These are phyloP conservation scores for Hemerocallis citrina DNA, from an alignment of 106 monocot genomes.

Conservation along the genomic window DNA sequence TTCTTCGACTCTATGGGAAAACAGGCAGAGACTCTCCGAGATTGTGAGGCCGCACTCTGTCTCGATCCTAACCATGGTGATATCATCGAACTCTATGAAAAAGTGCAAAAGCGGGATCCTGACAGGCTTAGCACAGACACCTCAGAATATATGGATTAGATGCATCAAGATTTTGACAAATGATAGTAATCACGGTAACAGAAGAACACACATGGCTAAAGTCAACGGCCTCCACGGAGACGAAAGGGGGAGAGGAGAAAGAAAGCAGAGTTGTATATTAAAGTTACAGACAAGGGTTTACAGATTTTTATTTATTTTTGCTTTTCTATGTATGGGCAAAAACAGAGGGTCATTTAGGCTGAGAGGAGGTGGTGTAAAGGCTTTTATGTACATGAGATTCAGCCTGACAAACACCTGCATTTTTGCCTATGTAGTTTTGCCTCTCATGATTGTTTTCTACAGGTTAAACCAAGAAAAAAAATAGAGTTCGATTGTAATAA, in stretches of 20 bases:
- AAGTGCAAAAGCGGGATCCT: conserved; percentile 16
- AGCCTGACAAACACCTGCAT: neutral
- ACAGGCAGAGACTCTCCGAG: conserved; percentile 31
- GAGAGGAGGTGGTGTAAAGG: neutral
- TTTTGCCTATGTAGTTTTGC: conserved; percentile 4
- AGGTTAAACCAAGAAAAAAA: no score
- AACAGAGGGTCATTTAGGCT: neutral
- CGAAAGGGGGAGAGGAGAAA: neutral
- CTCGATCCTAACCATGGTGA: conserved; percentile 80
- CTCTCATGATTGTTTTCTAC: neutral
- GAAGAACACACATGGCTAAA: neutral
- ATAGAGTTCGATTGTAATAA: no score
- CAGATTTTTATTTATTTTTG: no score
- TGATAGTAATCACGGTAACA: neutral
- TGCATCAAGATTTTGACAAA: neutral
- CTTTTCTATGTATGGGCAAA: neutral
- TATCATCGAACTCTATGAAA: conserved; percentile 65
- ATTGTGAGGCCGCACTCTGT: conserved; percentile 91
- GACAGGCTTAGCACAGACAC: conserved; percentile 9
- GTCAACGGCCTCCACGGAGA: neutral
- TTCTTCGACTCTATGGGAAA: conserved; percentile 80
- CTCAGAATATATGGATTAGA: neutral
- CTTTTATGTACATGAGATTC: conserved; percentile 7
- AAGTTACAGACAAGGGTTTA: neutral
- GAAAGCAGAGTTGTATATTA: conserved; percentile 13